Conservation (phyloP, 768 basidiomycete genomes). For the Leccinum aurantiacum region DNA sequence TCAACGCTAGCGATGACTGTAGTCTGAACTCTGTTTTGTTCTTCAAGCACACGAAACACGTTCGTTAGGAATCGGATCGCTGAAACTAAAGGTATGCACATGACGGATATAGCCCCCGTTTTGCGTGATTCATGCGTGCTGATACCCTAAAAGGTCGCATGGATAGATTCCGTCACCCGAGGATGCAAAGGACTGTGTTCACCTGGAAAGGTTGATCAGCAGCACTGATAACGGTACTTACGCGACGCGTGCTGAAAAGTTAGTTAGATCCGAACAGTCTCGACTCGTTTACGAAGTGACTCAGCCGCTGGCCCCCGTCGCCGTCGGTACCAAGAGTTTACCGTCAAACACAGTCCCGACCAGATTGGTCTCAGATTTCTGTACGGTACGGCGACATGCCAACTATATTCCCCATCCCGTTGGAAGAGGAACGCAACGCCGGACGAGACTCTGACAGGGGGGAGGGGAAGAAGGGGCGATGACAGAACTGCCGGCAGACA, state of each 20-base stretch:
- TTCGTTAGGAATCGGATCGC: constrained; percentile 4
- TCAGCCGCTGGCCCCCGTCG: neutral
- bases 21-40: neutral
- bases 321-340: neutral
- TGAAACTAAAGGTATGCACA: neutral
- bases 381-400: neutral
- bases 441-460: neutral
- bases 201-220: constrained; percentile 6
- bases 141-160: neutral
- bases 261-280: constrained; percentile 1
- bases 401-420: neutral
- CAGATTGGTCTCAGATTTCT: neutral
- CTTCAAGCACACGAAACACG: constrained; percentile 13
- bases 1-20: neutral
- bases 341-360: neutral
- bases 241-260: constrained; percentile 1
- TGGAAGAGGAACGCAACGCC: neutral
- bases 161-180: constrained; percentile 11
- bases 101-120: constrained; percentile 8
- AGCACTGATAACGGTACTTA: constrained; percentile 8
- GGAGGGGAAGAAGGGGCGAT: neutral
- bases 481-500: constrained; percentile 12
- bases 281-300: neutral
- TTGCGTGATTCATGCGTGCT: neutral
- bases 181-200: neutral